These are phyloP conservation scores for Davidsoniella eucalypti DNA, from an alignment of 2,329 filamentous ascomycete genomes.

Conservation along the genomic window DNA sequence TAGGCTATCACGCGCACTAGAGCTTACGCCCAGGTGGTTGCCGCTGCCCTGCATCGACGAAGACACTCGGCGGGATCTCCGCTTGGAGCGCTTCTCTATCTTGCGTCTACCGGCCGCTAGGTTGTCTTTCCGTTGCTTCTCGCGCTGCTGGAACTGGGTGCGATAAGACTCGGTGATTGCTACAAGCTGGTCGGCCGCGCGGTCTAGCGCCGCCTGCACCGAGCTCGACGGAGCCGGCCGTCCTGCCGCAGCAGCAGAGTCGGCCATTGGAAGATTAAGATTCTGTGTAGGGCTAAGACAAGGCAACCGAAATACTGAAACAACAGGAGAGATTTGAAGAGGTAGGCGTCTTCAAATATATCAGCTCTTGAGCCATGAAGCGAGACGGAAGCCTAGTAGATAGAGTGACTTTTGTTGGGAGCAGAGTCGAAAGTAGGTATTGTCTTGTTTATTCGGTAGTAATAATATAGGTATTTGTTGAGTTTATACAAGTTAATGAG, in stretches of 20 bases:
- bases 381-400: no score
- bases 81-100: background rate
- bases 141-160: conserved; percentile 11
- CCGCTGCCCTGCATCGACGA: no score
- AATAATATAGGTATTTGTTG: background rate
- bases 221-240: conserved; percentile 1
- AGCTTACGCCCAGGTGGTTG: no score
- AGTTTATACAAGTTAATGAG: background rate
- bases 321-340: no score
- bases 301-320: no score
- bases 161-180: conserved; percentile 12
- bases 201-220: conserved; percentile 13
- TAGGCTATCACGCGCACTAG: no score
- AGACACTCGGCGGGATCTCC: background rate
- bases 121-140: background rate
- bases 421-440: background rate
- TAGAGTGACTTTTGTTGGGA: no score
- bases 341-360: no score
- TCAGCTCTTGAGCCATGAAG: no score
- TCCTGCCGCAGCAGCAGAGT: no score
- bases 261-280: no score
- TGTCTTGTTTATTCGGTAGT: background rate
- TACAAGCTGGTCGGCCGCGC: conserved; percentile 12
- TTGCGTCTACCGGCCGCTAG: background rate
- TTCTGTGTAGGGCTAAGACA: no score